Percentiles rank a stretch among this genome's conserved stretches.
Conservation (phyloP, 306 rosid genomes). For the Senna siamea region DNA sequence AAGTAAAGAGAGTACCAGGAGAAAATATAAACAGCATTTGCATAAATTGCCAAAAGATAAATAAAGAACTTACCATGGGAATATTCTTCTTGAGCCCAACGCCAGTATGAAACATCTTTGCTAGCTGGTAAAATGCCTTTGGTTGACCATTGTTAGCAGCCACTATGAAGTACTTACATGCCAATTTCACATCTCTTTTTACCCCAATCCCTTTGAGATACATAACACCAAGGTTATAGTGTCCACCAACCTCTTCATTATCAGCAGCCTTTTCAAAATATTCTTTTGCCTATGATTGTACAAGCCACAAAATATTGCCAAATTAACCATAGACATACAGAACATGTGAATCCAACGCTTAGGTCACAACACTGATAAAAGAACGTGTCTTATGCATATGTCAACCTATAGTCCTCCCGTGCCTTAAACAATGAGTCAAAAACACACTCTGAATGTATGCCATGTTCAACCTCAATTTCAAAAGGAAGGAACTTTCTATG, state of each 20-base stretch:
- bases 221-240: constrained; percentile 92
- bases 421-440: constrained; percentile 2
- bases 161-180: constrained; percentile 62
- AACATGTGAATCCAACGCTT: background rate
- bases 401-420: constrained; percentile 14
- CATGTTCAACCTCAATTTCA: background rate
- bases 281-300: constrained; percentile 73
- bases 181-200: constrained; percentile 79
- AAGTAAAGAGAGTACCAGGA: no score
- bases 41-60: constrained; percentile 8
- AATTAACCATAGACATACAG: constrained; percentile 10
- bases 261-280: constrained; percentile 93
- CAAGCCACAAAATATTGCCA: constrained; percentile 1
- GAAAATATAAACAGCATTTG: constrained; percentile 26
- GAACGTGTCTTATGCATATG: background rate
- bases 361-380: background rate
- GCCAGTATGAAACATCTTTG: constrained; percentile 96
- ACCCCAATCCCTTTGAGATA: constrained; percentile 97
- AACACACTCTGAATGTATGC: background rate
- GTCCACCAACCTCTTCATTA: constrained; percentile 83
- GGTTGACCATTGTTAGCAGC: constrained; percentile 98
- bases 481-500: background rate
- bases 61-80: constrained; percentile 60
- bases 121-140: constrained; percentile 97
- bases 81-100: constrained; percentile 86